Evolutionary conservation across 2,329 filamentous ascomycete species (phyloP).

Genomic region (Monosporascus ibericus): DNA sequence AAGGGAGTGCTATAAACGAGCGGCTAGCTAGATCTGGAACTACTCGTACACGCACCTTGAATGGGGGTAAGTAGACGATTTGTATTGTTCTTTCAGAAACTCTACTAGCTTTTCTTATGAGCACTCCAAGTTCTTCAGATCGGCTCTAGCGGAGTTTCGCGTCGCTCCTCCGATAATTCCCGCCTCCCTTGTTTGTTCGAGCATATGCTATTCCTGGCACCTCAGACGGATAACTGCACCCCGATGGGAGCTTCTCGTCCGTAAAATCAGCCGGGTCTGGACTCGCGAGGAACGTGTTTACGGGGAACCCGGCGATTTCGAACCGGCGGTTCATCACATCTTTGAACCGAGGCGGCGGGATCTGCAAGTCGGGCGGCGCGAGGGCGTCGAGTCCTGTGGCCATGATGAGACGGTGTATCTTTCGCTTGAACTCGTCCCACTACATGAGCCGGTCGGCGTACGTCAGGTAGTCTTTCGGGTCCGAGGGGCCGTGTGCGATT

Average conservation of each 20-base stretch:
- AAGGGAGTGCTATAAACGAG: no score
- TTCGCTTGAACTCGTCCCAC: slow-evolving; percentile 22
- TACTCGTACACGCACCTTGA: no score
- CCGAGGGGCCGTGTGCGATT: slow-evolving; percentile 13
- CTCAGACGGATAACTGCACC: no score
- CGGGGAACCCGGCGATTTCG: slow-evolving; percentile 2
- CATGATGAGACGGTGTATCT: slow-evolving; percentile 22
- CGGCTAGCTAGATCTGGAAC: no score
- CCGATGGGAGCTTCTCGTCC: no score
- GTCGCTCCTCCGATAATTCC: background rate
- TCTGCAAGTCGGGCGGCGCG: slow-evolving; percentile 26
- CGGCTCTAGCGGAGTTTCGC: slow-evolving; percentile 1
- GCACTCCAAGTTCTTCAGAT: background rate
- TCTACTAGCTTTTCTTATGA: no score
- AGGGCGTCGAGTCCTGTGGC: slow-evolving; percentile 26
- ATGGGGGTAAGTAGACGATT: no score
- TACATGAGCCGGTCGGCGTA: slow-evolving; percentile 19
- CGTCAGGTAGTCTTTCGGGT: slow-evolving; percentile 20
- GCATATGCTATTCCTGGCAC: no score
- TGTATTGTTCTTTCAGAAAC: no score
- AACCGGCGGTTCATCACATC: slow-evolving; percentile 24
- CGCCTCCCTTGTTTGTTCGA: no score
- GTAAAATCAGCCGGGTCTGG: no score
- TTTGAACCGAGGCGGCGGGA: slow-evolving; percentile 25
- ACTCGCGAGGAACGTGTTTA: no score